A percentile compares a stretch with the other conserved stretches of the same genome.
phyloP scores from a whole-genome alignment of 1,284 basidiomycete genomes.

The Cerrena zonata region DNA sequence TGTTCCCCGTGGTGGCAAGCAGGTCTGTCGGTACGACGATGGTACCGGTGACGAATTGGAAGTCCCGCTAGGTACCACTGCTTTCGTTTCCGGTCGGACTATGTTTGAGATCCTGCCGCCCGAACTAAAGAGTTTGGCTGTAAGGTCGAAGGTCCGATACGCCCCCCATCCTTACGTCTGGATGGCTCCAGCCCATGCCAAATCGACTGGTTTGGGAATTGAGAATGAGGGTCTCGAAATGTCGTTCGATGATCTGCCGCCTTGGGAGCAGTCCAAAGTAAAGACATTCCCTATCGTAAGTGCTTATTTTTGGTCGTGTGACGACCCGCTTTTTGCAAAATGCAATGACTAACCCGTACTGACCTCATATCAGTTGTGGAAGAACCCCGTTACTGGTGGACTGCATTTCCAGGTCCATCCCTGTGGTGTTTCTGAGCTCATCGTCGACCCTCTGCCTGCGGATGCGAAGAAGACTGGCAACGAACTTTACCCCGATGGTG shows the following conservation, averaged over 20 bases:
- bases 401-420: constrained; percentile 78
- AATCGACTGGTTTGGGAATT: constrained; percentile 74
- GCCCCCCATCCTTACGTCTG: constrained; percentile 79
- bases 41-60: constrained; percentile 77
- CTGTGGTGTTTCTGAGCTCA: constrained; percentile 51
- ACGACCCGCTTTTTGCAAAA: no score
- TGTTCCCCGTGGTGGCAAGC: constrained; percentile 65
- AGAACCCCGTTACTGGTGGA: constrained; percentile 73
- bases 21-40: constrained; percentile 81
- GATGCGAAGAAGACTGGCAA: constrained; percentile 40
- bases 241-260: constrained; percentile 57
- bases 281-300: constrained; percentile 67
- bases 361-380: constrained; percentile 59
- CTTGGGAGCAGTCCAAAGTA: constrained; percentile 67
- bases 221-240: constrained; percentile 72
- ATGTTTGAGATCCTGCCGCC: constrained; percentile 81
- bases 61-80: constrained; percentile 84
- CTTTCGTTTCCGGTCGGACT: constrained; percentile 73
- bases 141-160: constrained; percentile 67
- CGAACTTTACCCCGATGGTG: constrained; percentile 72
- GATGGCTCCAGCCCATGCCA: constrained; percentile 73
- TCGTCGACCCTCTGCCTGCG: constrained; percentile 59
- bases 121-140: constrained; percentile 76
- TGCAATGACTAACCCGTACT: neutral
- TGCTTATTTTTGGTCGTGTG: constrained; percentile 7